phyloP scores from a whole-genome alignment of 108 stramenopile genomes.

The Heterococcus sp. region DNA sequence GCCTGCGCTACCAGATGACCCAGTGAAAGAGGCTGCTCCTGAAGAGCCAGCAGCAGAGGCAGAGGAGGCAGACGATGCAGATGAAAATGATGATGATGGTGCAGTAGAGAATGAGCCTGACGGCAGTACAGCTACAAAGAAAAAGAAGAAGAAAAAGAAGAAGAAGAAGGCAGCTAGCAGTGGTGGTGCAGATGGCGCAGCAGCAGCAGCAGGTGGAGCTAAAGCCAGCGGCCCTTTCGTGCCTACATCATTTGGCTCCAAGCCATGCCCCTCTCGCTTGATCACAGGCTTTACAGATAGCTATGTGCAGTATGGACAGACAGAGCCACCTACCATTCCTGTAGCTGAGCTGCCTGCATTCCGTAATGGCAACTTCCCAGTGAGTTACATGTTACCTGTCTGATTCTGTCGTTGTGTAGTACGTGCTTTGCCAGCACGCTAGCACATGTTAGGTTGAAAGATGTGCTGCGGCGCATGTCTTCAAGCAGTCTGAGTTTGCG shows the following conservation, averaged over 20 bases:
- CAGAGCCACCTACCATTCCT: not conserved
- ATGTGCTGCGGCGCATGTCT: too few species aligned
- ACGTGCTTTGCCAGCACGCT: too few species aligned
- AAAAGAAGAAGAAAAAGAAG: slow-evolving; percentile 73
- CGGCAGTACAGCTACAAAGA: slow-evolving; percentile 23
- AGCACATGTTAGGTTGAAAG: too few species aligned
- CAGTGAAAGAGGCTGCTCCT: not conserved
- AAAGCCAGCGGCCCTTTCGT: slow-evolving; percentile 38
- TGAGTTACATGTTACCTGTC: not conserved
- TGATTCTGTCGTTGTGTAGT: too few species aligned
- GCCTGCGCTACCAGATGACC: too few species aligned
- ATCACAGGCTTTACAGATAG: too few species aligned
- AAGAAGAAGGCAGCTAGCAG: slow-evolving; percentile 41
- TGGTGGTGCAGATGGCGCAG: not conserved
- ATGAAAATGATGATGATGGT: slow-evolving; percentile 13
- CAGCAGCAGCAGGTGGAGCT: slow-evolving; percentile 52
- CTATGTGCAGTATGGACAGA: too few species aligned
- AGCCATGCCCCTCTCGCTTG: not conserved
- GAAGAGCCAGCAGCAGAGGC: not conserved
- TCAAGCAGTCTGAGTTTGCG: too few species aligned
- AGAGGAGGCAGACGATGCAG: slow-evolving; percentile 32
- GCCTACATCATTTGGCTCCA: slow-evolving; percentile 3
- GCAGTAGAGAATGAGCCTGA: slow-evolving; percentile 4
- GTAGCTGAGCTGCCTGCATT: too few species aligned
- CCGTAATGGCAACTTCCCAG: not conserved